These are phyloP conservation scores for Colletotrichum tofieldiae DNA, from an alignment of 2,329 filamentous ascomycete genomes.

Conservation along the genomic window DNA sequence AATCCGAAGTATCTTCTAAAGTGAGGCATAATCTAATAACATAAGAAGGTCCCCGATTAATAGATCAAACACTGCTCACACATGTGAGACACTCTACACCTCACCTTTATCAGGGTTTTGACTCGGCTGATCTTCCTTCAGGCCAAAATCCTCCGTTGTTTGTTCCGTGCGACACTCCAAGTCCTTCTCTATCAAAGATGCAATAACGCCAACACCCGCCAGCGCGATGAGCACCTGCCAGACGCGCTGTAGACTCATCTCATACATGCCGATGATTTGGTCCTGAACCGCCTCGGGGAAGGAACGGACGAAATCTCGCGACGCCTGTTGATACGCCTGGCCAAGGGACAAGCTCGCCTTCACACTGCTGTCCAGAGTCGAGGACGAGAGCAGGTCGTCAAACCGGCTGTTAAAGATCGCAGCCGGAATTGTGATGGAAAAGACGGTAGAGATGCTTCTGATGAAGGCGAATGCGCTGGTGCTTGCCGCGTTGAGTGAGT, in stretches of 20 bases:
- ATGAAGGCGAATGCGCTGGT: slow-evolving; percentile 62
- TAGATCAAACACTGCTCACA: too few relatives aligned
- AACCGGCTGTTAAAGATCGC: slow-evolving; percentile 69
- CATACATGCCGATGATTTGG: not conserved
- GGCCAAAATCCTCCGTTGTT: slow-evolving; percentile 11
- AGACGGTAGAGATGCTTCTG: slow-evolving; percentile 70
- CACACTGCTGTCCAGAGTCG: not conserved
- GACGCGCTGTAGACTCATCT: slow-evolving; percentile 48
- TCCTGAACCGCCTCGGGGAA: not conserved
- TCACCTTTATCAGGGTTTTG: too few relatives aligned
- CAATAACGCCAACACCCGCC: slow-evolving; percentile 46
- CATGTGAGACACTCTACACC: too few relatives aligned
- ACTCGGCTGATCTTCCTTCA: not conserved
- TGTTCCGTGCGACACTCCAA: slow-evolving; percentile 46
- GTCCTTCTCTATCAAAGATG: slow-evolving; percentile 46
- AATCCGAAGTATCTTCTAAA: too few relatives aligned
- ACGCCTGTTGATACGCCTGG: not conserved
- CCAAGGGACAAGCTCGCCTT: not conserved
- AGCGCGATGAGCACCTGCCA: slow-evolving; percentile 52
- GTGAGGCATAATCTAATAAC: too few relatives aligned
- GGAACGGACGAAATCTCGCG: not conserved
- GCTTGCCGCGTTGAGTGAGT: slow-evolving; percentile 55
- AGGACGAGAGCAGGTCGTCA: slow-evolving; percentile 58
- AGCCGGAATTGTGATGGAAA: slow-evolving; percentile 80
- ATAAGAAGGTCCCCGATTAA: too few relatives aligned